These are phyloP conservation scores for Ascosphaera apis DNA, from an alignment of 2,329 filamentous ascomycete genomes.

Conservation along the genomic window DNA sequence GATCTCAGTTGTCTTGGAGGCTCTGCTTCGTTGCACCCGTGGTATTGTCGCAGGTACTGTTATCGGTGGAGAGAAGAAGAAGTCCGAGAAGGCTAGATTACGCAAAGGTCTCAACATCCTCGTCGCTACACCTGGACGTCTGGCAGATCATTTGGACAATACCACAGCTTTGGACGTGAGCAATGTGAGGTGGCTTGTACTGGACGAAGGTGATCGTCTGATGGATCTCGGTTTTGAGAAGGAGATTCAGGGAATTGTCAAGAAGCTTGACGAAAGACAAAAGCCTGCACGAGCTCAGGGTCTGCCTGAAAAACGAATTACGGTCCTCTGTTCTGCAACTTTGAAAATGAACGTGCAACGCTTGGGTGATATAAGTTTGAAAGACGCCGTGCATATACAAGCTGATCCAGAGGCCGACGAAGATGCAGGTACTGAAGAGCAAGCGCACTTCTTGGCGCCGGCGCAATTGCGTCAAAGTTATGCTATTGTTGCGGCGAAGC, in stretches of 20 bases:
- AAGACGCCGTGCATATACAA: constrained; percentile 73
- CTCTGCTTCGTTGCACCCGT: constrained; percentile 64
- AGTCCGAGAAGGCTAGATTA: constrained; percentile 75
- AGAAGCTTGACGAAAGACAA: constrained; percentile 46
- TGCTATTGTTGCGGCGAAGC: constrained; percentile 65
- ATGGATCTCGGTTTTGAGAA: constrained; percentile 98
- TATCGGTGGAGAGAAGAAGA: constrained; percentile 48
- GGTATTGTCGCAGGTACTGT: constrained; percentile 87
- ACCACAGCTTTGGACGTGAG: constrained; percentile 74
- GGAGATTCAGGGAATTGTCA: constrained; percentile 70
- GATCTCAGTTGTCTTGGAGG: constrained; percentile 68
- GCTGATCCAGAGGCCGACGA: constrained; percentile 35
- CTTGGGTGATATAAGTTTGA: constrained; percentile 81
- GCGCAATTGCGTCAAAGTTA: constrained; percentile 89
- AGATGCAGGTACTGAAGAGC: constrained; percentile 23
- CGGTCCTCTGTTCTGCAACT: constrained; percentile 83
- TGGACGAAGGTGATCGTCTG: constrained; percentile 91
- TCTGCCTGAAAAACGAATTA: constrained; percentile 52
- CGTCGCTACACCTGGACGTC: constrained; percentile 75
- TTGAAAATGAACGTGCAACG: constrained; percentile 96
- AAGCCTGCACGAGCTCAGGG: constrained; percentile 39
- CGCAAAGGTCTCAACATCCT: constrained; percentile 90
- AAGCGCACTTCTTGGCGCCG: constrained; percentile 51
- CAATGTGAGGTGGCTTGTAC: constrained; percentile 75
- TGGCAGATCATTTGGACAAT: constrained; percentile 80